Evolutionary conservation across 345 rosid genomes (phyloP).

Genomic region (Kandelia obovata): DNA sequence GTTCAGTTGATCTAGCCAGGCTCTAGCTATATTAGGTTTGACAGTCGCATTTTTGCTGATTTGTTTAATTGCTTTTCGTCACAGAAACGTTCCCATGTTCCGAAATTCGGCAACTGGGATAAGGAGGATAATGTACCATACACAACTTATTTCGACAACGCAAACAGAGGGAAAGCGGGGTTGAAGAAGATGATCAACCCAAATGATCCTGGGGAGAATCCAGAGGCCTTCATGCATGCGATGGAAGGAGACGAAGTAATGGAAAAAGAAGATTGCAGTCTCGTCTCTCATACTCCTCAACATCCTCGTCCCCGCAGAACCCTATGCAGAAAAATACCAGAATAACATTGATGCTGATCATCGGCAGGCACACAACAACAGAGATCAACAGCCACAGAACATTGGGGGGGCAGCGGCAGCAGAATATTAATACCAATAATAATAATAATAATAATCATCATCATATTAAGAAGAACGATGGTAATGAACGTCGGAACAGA

Average conservation of each 20-base stretch:
- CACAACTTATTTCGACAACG: conserved; percentile 53
- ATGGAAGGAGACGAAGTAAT: conserved; percentile 10
- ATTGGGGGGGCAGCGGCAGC: no score
- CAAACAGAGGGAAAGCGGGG: conserved; percentile 39
- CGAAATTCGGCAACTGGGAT: conserved; percentile 60
- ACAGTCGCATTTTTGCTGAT: no score
- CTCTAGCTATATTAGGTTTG: no score
- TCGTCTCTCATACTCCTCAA: not conserved
- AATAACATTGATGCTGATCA: no score
- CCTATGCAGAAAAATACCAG: not conserved
- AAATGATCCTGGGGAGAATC: conserved; percentile 57
- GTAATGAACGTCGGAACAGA: no score
- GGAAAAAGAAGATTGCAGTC: not conserved
- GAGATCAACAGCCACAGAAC: no score
- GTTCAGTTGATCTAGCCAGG: no score
- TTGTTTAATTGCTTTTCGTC: not conserved
- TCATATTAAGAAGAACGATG: no score
- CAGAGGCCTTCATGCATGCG: conserved; percentile 28
- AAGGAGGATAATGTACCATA: conserved; percentile 38
- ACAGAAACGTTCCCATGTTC: conserved; percentile 43
- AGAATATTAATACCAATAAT: no score
- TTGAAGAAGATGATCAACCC: conserved; percentile 37
- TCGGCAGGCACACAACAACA: no score
- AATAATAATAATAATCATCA: no score
- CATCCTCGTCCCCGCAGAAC: not conserved